Evolutionary conservation across 176 grass and related monocot species (phyloP).

Genomic region (Saccharum officinarum): DNA sequence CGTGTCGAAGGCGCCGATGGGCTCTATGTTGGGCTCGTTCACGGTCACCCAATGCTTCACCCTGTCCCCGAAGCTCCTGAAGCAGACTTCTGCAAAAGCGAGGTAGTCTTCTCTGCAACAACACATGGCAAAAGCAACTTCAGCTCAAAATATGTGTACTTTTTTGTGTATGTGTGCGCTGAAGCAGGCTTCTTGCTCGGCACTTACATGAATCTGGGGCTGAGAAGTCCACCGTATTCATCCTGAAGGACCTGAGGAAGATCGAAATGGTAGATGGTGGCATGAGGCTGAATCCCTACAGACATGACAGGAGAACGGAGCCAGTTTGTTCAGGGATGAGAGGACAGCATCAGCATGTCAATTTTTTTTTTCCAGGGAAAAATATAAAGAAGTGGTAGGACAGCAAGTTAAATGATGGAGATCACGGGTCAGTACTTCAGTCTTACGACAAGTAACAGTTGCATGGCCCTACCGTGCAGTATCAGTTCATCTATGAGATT

Average conservation of each 20-base stretch:
- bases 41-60: slow-evolving; percentile 75
- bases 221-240: slow-evolving; percentile 59
- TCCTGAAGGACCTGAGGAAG: slow-evolving; percentile 69
- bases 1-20: slow-evolving; percentile 38
- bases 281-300: slow-evolving; percentile 74
- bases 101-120: slow-evolving; percentile 69
- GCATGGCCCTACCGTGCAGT: slow-evolving; percentile 34
- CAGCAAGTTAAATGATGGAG: not conserved
- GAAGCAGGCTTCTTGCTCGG: not conserved
- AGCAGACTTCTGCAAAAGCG: slow-evolving; percentile 68
- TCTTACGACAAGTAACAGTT: not conserved
- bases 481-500: slow-evolving; percentile 74
- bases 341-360: not conserved
- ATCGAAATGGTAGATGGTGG: slow-evolving; percentile 76
- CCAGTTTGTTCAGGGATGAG: not conserved
- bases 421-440: not conserved
- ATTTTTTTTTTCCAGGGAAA: too few relatives aligned
- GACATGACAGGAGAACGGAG: not conserved
- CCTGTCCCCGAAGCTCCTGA: slow-evolving; percentile 66
- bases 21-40: slow-evolving; percentile 71
- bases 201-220: slow-evolving; percentile 62
- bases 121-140: not conserved
- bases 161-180: too few relatives aligned
- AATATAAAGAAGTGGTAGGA: too few relatives aligned
- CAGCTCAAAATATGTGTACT: not conserved